Conservation (phyloP, 2,329 filamentous ascomycete species). For the Paramyrothecium roridum region DNA sequence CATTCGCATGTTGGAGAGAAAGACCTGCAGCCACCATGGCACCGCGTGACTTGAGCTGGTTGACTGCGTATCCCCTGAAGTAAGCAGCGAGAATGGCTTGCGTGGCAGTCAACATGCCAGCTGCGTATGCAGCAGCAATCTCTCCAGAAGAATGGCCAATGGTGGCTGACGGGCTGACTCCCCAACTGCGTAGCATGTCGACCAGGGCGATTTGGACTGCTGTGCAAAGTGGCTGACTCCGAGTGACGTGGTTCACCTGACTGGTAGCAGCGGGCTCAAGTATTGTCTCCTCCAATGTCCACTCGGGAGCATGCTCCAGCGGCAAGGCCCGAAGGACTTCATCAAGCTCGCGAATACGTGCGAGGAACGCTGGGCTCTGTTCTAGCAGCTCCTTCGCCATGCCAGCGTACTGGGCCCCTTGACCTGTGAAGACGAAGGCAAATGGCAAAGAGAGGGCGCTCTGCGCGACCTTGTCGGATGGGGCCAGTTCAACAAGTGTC, state of each 20-base stretch:
- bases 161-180: slow-evolving; percentile 5
- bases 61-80: not conserved
- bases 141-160: slow-evolving; percentile 14
- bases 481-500: not conserved
- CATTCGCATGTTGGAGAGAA: not conserved
- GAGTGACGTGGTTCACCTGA: slow-evolving; percentile 9
- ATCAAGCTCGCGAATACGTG: slow-evolving; percentile 9
- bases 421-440: slow-evolving; percentile 18
- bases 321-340: not conserved
- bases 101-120: slow-evolving; percentile 4
- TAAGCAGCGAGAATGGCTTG: slow-evolving; percentile 6
- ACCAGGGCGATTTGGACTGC: slow-evolving; percentile 30
- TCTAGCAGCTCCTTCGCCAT: slow-evolving; percentile 14
- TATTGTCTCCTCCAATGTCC: slow-evolving; percentile 5
- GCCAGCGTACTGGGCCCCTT: slow-evolving; percentile 17
- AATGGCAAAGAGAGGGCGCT: not conserved
- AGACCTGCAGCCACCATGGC: slow-evolving; percentile 1
- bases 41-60: not conserved
- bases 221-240: slow-evolving; percentile 28
- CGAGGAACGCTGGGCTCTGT: slow-evolving; percentile 4
- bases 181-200: slow-evolving; percentile 15
- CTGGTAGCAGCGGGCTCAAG: slow-evolving; percentile 11
- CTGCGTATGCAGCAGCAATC: slow-evolving; percentile 12
- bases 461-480: not conserved
- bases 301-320: slow-evolving; percentile 1